Conservation (phyloP, 2,329 filamentous ascomycete species). For the Hymenoscyphus repandus region DNA sequence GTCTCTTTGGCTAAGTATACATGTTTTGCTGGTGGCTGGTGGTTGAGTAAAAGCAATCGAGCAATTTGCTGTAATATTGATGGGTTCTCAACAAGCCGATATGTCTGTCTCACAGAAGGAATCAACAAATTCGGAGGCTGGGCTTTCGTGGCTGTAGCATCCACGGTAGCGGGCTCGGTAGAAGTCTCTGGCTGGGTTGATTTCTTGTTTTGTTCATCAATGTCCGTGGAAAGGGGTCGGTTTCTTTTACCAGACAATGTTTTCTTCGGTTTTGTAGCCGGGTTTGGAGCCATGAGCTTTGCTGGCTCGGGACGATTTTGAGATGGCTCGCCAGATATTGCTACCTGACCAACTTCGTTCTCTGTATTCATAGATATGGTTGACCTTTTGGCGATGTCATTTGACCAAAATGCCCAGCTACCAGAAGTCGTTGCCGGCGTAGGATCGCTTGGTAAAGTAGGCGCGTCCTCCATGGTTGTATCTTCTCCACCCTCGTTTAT, state of each 20-base stretch:
- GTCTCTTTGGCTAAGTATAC: constrained; percentile 65
- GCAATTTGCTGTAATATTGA: constrained; percentile 65
- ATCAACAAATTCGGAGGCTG: constrained; percentile 57
- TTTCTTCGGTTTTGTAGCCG: constrained; percentile 19
- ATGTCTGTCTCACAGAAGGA: constrained; percentile 65
- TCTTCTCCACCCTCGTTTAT: constrained; percentile 12
- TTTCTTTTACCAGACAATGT: constrained; percentile 21
- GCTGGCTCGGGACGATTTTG: constrained; percentile 41
- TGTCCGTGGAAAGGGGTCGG: constrained; percentile 21
- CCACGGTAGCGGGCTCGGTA: constrained; percentile 10
- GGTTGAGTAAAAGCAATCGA: constrained; percentile 50
- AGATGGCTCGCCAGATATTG: constrained; percentile 52
- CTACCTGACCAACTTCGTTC: constrained; percentile 39
- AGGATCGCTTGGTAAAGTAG: constrained; percentile 2
- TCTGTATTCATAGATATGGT: constrained; percentile 5
- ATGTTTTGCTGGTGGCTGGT: constrained; percentile 58
- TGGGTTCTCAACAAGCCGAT: constrained; percentile 59
- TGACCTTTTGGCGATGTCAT: constrained; percentile 28
- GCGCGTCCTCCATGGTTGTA: constrained; percentile 22
- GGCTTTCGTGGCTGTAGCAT: constrained; percentile 27
- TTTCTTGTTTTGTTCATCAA: constrained; percentile 18
- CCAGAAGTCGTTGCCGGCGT: constrained; percentile 51
- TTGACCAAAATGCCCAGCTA: constrained; percentile 80
- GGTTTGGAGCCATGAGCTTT: constrained; percentile 9
- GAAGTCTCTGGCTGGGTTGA: constrained; percentile 14